A percentile compares a stretch with the other conserved stretches of the same genome.
phyloP scores from a whole-genome alignment of 148 eudicot genomes.

The Simmondsia chinensis region DNA sequence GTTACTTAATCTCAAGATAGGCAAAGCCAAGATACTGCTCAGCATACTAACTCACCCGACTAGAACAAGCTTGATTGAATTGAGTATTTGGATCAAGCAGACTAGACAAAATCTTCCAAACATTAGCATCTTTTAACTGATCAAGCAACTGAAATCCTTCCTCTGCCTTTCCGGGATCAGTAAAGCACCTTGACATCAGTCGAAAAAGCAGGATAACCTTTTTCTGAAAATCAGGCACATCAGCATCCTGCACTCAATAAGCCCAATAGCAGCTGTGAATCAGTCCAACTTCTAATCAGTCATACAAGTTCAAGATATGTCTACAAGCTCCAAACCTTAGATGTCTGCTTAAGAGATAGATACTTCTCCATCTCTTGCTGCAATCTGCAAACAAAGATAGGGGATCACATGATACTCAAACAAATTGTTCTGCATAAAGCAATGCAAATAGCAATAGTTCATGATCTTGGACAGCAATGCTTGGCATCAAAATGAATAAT shows the following conservation, averaged over 20 bases:
- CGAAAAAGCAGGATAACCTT: conserved; percentile 57
- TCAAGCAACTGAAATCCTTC: conserved; percentile 77
- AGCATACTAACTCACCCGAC: conserved; percentile 42
- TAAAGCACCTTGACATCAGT: conserved; percentile 78
- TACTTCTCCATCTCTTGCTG: conserved; percentile 94
- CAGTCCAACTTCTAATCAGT: background rate
- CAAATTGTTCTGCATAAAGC: background rate
- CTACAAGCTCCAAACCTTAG: conserved; percentile 41
- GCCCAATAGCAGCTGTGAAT: no score
- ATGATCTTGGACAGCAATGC: background rate
- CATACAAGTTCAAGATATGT: background rate
- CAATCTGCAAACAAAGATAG: conserved; percentile 47
- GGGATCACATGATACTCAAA: conserved; percentile 20
- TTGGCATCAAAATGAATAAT: background rate
- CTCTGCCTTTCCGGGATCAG: conserved; percentile 73
- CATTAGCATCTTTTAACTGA: conserved; percentile 78
- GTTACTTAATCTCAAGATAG: background rate
- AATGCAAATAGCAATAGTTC: background rate
- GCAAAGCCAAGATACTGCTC: background rate
- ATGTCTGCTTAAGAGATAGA: conserved; percentile 71
- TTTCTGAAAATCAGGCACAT: conserved; percentile 56
- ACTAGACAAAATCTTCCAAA: conserved; percentile 58
- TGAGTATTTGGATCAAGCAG: conserved; percentile 68
- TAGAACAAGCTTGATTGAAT: conserved; percentile 41
- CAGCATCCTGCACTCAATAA: conserved; percentile 60